These are phyloP conservation scores for Scedosporium dehoogii DNA, from an alignment of 2,329 filamentous ascomycete species.

Conservation along the genomic window DNA sequence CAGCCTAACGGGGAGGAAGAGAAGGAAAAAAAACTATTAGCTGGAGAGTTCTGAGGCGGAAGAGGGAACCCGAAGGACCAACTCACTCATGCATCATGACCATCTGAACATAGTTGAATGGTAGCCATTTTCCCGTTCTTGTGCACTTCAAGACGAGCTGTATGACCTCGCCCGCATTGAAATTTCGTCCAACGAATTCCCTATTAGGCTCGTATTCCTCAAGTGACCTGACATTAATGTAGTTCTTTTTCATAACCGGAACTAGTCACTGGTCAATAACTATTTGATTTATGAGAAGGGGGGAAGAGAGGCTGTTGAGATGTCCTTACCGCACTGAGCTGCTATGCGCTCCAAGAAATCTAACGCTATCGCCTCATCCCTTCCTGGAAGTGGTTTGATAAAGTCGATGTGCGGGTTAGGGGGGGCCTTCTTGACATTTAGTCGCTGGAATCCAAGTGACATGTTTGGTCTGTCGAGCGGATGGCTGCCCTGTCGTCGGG, in stretches of 20 bases:
- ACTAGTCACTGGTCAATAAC: conserved; percentile 22
- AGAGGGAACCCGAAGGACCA: background rate
- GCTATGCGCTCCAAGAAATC: conserved; percentile 69
- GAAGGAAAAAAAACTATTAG: background rate
- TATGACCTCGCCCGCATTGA: conserved; percentile 80
- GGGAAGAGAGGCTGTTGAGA: background rate
- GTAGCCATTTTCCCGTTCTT: conserved; percentile 59
- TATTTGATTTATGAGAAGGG: background rate
- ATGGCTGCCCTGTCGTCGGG: background rate
- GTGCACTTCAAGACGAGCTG: conserved; percentile 71
- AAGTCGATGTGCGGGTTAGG: conserved; percentile 75
- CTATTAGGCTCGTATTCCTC: conserved; percentile 75
- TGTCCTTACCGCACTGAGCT: conserved; percentile 58
- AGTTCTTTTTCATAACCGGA: conserved; percentile 60
- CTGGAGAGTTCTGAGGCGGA: background rate
- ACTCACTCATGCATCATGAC: conserved; percentile 80
- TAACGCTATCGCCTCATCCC: conserved; percentile 51
- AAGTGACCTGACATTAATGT: conserved; percentile 52
- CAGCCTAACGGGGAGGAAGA: conserved; percentile 33
- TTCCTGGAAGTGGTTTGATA: conserved; percentile 66
- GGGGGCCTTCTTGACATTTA: conserved; percentile 65
- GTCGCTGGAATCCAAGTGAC: conserved; percentile 67
- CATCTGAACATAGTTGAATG: conserved; percentile 80
- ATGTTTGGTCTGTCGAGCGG: conserved; percentile 31
- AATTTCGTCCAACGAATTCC: conserved; percentile 82